Percentiles rank a stretch among this genome's conserved stretches.
These are phyloP conservation scores for Termitomyces sp. DNA, from an alignment of 1,284 basidiomycete species.

Conservation along the genomic window DNA sequence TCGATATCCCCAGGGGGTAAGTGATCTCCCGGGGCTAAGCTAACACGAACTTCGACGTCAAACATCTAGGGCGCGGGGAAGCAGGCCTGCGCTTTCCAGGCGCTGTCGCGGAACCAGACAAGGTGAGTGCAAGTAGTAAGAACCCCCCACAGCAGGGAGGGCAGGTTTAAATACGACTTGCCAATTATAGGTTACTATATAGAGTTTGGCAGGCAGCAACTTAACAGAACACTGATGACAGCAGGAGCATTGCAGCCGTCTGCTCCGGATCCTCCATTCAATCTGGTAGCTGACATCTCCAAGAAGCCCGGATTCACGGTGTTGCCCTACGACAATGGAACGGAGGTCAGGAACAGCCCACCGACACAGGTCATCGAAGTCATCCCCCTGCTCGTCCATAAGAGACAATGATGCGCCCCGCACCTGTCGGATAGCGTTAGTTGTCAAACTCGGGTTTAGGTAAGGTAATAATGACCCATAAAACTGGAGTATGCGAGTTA, in stretches of 20 bases:
- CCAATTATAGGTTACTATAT: conserved; percentile 3
- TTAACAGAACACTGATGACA: conserved; percentile 6
- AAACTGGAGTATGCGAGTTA: background rate
- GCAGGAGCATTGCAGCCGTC: conserved; percentile 10
- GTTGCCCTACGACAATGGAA: background rate
- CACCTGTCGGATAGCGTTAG: conserved; percentile 3
- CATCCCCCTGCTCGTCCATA: background rate
- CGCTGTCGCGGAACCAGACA: background rate
- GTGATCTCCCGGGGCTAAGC: conserved; percentile 9
- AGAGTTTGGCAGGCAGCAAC: conserved; percentile 7
- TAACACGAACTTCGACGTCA: conserved; percentile 20
- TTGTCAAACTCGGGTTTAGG: conserved; percentile 1
- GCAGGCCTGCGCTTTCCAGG: conserved; percentile 1
- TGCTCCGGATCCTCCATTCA: conserved; percentile 7
- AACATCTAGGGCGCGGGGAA: conserved; percentile 13
- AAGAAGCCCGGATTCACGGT: background rate
- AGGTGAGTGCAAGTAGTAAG: background rate
- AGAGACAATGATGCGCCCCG: conserved; percentile 6
- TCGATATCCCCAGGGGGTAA: conserved; percentile 3
- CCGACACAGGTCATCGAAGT: background rate
- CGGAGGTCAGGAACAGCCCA: background rate
- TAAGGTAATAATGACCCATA: background rate
- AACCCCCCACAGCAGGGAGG: background rate
- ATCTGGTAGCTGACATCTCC: background rate
- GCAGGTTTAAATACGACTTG: conserved; percentile 10